Evolutionary conservation across 1,139 yeast species (phyloP), one percentile per base, ranked within the genome.

Genomic region (Meyerozyma smithsonii): DNA sequence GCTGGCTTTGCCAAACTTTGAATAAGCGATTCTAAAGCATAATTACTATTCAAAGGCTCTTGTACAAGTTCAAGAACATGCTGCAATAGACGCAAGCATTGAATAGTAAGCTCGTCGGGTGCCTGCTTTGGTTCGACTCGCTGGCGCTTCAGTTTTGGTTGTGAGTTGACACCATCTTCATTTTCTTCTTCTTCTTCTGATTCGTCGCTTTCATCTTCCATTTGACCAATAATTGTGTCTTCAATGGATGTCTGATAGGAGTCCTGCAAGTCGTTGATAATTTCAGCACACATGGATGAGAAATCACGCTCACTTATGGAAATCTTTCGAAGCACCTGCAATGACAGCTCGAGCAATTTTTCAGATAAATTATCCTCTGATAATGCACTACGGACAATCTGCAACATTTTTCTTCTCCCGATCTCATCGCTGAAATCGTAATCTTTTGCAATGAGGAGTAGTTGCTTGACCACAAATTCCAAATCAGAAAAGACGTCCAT

Each of bases 351-450:
- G 23, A 83, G 72, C 15, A 85, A 61, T 2, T 66, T 58, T 36
- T 81, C 86, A 1, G 69, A 52, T 19, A 86, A 62, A 15, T 73
- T 69, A 41, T 77, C 82, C 37, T 74, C 70, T 1, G 79, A 67
- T 42, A 84, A 62, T 10, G 81, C 66, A 23, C 78, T 68, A 61
- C 96, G 77, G 14, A 89, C 72, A 4, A 84, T 75, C 40, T 80
- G 84, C 35, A 88, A 63, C 80, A 88, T 83, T 37, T 81, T 79
- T 56, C 96, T 74, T 55, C 97, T 77, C 5, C 97, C 97, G 38
- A 86, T 77, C 58, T 90, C 97, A 62, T 92, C 98, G 48, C 90
- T 84, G 53, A 79, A 88, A 57, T 92, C 98, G 55, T 83, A 85
- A 30, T 78, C 78, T 35, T 74, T 74, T 0, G 92, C 82, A 30